Base-by-base conservation (phyloP, 805 yeast genomes). In the Yamadazyma sp. region DNA sequence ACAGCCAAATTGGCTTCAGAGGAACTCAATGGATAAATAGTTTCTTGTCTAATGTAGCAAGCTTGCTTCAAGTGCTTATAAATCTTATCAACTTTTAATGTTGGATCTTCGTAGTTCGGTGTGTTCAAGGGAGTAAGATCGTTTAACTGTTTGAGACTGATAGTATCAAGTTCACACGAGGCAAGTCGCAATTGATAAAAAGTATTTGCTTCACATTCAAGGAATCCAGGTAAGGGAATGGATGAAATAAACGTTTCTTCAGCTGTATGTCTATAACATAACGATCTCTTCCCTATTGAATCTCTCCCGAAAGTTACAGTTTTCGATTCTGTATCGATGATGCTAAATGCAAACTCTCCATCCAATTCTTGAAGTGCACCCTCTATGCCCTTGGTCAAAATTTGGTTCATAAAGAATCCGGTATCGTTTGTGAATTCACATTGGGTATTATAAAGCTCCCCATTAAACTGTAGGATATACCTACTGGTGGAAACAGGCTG, bases 261-360 rank as follows among this genome's bases (percentile, higher is more conserved):
- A 53, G 60, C 0, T 45, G 33, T 11, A 17, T 47, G 6, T 54
- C 27, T 4, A 45, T 45, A 48, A 72, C 82, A 63, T 25, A 93
- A 66, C 15, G 96, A 83, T 45, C 96, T 71, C 51, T 83, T 82
- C 0, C 99, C 99, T 19, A 87, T 64, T 1, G 67, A 50, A 56
- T 93, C 99, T 47, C 95, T 75, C 0, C 95, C 97, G 63, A 89
- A 93, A 64, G 77, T 84, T 0, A 87, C 47, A 20, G 41, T 55
- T 0, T 62, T 44, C 1, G 54, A 44, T 1, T 44, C 12, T n/a
- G 48, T 48, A 51, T 84, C 87, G 19, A 67, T 54, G 12, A 81
- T 57, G 48, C 70, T 58, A 57, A 65, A 79, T 0, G 99, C 93
- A 67, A 82, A 93, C 53, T 91, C 99, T 2, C 99, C 99, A 20